Conservation (phyloP, 371 early-diverging fungal species). For the Capillidium heterosporum region DNA sequence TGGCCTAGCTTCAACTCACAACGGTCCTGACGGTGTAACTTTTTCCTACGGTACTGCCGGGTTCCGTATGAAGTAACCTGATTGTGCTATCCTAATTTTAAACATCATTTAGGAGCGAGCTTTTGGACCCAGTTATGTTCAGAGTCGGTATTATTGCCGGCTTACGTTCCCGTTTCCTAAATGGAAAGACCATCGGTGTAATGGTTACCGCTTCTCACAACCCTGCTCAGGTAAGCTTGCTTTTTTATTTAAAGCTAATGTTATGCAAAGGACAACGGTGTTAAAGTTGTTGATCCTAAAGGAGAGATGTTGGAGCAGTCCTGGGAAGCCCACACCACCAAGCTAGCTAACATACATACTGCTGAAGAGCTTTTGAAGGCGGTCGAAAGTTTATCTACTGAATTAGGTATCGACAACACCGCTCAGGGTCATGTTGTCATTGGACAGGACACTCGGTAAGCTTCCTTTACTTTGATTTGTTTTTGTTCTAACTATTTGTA, state of each 20-base stretch:
- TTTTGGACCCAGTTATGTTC: slow-evolving; percentile 83
- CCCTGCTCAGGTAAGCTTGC: slow-evolving; percentile 51
- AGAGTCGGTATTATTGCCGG: slow-evolving; percentile 85
- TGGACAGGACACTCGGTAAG: slow-evolving; percentile 85
- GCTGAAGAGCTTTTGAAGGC: slow-evolving; percentile 40
- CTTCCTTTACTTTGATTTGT: not conserved
- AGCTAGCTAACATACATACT: slow-evolving; percentile 74
- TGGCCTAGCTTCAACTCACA: too few relatives aligned
- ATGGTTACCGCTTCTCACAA: slow-evolving; percentile 99
- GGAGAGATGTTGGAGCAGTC: slow-evolving; percentile 96
- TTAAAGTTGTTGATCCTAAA: slow-evolving; percentile 96
- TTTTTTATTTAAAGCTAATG: not conserved
- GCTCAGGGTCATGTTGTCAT: slow-evolving; percentile 50
- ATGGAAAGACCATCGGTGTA: slow-evolving; percentile 84
- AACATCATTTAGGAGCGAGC: slow-evolving; percentile 32
- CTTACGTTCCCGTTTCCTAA: slow-evolving; percentile 71
- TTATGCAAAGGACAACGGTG: slow-evolving; percentile 86
- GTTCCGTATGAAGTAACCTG: slow-evolving; percentile 68
- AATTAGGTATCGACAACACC: slow-evolving; percentile 50
- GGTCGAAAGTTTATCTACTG: slow-evolving; percentile 39
- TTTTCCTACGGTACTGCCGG: slow-evolving; percentile 91
- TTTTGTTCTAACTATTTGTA: slow-evolving; percentile 11
- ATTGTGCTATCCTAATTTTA: slow-evolving; percentile 4
- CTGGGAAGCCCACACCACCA: slow-evolving; percentile 92
- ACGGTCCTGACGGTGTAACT: too few relatives aligned